phyloP scores from a whole-genome alignment of 352 stramenopile species.

The Blastocystis hominis region DNA sequence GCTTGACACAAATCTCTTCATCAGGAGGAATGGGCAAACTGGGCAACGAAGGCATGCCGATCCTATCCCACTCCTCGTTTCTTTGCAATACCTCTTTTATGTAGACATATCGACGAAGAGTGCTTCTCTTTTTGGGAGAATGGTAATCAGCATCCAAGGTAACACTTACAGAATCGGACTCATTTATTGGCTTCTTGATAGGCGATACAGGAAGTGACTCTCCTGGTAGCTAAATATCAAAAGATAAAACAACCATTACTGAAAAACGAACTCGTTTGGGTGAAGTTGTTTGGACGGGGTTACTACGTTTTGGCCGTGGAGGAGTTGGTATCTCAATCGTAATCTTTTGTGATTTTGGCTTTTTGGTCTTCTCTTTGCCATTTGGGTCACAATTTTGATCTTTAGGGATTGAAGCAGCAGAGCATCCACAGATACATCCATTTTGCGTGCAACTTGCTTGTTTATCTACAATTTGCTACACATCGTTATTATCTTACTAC shows the following conservation, averaged over 20 bases:
- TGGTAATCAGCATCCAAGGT: constrained; percentile 12
- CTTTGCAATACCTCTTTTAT: constrained; percentile 19
- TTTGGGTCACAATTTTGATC: no score
- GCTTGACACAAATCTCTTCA: neutral
- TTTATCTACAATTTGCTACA: no score
- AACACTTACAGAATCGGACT: neutral
- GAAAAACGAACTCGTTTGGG: neutral
- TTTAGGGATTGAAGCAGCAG: no score
- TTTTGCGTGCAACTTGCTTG: no score
- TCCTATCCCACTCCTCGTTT: neutral
- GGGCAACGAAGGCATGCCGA: neutral
- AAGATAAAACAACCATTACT: neutral
- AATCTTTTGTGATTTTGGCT: neutral
- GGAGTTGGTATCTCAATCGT: neutral
- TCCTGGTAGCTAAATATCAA: neutral
- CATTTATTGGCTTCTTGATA: neutral
- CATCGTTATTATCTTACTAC: no score
- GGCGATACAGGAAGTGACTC: neutral
- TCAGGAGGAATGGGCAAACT: neutral
- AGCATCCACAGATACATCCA: no score
- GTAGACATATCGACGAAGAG: neutral
- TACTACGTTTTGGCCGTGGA: neutral
- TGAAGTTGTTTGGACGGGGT: neutral
- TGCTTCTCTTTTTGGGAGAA: neutral
- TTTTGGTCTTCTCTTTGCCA: neutral